phyloP scores from a whole-genome alignment of 345 rosid genomes.

The Fremontodendron californicum region DNA sequence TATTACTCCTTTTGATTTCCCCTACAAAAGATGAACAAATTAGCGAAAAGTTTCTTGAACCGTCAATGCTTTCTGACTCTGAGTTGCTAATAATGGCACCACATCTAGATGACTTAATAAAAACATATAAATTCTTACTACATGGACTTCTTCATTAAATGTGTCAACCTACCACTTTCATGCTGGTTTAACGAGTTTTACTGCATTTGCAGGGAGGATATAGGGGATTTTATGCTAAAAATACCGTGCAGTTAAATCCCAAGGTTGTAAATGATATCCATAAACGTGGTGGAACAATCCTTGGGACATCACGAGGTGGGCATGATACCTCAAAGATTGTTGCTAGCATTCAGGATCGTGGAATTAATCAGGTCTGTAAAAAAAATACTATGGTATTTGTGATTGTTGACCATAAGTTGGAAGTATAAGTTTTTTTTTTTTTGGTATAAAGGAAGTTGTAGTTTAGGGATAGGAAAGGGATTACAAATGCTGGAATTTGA shows the following conservation, averaged over 20 bases:
- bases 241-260: conserved; percentile 49
- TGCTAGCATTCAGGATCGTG: conserved; percentile 81
- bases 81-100: neutral
- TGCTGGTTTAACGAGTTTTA: neutral
- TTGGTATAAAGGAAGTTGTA: too few species aligned
- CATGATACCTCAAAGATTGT: conserved; percentile 71
- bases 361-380: conserved; percentile 59
- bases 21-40: neutral
- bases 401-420: neutral
- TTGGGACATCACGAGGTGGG: conserved; percentile 80
- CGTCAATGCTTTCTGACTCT: neutral
- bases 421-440: too few species aligned
- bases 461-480: too few species aligned
- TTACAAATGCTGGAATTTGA: too few species aligned
- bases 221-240: conserved; percentile 71
- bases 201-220: conserved; percentile 64
- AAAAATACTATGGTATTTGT: neutral
- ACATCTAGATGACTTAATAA: neutral
- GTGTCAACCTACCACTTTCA: neutral
- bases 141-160: neutral
- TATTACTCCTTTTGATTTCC: neutral
- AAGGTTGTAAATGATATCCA: conserved; percentile 71
- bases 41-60: neutral
- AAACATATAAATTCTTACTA: neutral
- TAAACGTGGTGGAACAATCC: conserved; percentile 71